A percentile compares a stretch with the other conserved stretches of the same genome.
Evolutionary conservation across 2,329 filamentous ascomycete species (phyloP).

Genomic region (Atkinsonella hypoxylon): DNA sequence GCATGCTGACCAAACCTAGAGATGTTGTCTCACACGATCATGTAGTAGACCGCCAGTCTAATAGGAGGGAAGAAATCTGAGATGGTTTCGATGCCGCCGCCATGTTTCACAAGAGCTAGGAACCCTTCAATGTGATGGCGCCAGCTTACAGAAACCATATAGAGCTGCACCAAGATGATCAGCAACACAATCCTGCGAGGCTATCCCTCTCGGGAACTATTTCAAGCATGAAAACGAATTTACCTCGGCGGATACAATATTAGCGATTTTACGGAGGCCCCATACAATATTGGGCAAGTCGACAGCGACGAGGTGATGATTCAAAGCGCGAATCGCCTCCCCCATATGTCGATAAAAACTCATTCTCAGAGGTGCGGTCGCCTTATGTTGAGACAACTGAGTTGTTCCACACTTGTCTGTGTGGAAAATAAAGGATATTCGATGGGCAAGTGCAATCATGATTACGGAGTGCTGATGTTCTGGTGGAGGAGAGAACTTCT

Average conservation of each 20-base stretch:
- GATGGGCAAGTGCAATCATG: neutral
- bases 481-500: constrained; percentile 1
- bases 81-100: neutral
- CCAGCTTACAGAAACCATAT: constrained; percentile 1
- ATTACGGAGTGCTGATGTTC: constrained; percentile 1
- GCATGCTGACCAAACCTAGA: neutral
- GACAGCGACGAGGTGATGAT: neutral
- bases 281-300: neutral
- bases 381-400: neutral
- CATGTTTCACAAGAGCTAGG: neutral
- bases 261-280: neutral
- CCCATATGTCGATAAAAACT: neutral
- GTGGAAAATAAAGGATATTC: neutral
- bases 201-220: neutral
- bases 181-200: neutral
- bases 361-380: neutral
- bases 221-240: neutral
- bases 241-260: constrained; percentile 1
- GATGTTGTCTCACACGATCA: neutral
- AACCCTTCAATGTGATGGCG: neutral
- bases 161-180: neutral
- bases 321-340: neutral
- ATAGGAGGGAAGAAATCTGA: neutral
- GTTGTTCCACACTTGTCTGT: neutral
- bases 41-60: neutral